Evolutionary conservation across 2,329 filamentous ascomycete species (phyloP), one percentile per base, ranked within the genome.

Genomic region (Penicillium sp.): DNA sequence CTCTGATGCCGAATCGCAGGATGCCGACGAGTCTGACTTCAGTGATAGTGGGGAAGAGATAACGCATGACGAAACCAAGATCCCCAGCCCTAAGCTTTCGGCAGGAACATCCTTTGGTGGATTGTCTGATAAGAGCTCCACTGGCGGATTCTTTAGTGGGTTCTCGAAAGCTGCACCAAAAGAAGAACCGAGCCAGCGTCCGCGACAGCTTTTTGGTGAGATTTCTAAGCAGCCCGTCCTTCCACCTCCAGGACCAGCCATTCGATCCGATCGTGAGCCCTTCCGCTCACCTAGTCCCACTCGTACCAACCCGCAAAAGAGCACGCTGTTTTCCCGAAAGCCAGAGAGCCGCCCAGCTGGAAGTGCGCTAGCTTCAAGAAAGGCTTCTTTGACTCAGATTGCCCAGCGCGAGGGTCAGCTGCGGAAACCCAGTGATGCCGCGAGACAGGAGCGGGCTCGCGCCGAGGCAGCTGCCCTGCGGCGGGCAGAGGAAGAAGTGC

Each of bases 261-360:
- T 71, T 37, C 69, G 74, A 63, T 64, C 28, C 35, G 67, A 65
- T 43, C 68, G 66, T 25, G 73, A 79, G 63, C 74, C 73, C 55
- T 78, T 78, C 26, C 73, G 80, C 28, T 82, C 80, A 10, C 80
- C 80, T 4, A 82, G 80, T 58, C 80, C 81, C 8, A 73, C 80
- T n/a, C 77, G 80, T 25, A 61, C 69, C 16, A 64, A 65, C 11
- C 60, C 65, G 28, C 65, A 70, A 38, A 71, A 70, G 55, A 72
- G 69, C 26, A 62, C 68, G 2, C 63, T 78, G 35, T 64, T 70
- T 37, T 59, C 60, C 1, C 57, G 57, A 14, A 70, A 75, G 48
- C 60, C 70, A 10, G 75, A 78, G 22, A 61, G 65, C 19, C 68
- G 74, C 11, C 69, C 68, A 25, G 75, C 75, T 16, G 73, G 76